Base-by-base conservation (phyloP, 2,329 filamentous ascomycete species). In the Sphaerostilbella broomeana region DNA sequence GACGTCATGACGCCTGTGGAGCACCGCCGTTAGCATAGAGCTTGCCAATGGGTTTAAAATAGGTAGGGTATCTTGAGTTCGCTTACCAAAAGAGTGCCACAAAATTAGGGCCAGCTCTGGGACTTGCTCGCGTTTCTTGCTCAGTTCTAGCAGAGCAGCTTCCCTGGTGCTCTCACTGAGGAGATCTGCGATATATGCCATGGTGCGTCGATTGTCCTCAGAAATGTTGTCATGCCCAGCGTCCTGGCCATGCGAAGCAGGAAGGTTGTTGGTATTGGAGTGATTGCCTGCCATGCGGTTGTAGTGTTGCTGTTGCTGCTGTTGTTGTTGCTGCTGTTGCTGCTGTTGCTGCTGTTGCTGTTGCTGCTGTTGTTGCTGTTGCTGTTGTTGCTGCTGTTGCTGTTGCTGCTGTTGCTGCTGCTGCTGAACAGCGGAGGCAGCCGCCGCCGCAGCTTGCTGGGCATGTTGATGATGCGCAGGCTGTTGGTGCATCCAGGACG, bases 91-190 rank as follows among this genome's bases (percentile, higher is more conserved):
- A 4, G 90, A 97, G 64, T 98, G 92, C 92, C 92, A 98, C 46
- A 98, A 72, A 46, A 98, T 95, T 54, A 98, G 70, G 32, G 92
- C 92, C 44, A 98, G 72, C 68, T 98, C 92, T 1, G 92, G 90
- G 12, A 98, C 92, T 64, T 97, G 92, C 65, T 98, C 92, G 42
- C 92, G 75, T 75, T 98, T 98, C 73, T 98, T 98, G 68, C 90
- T 97, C 36, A 98, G 74, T 64, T 98, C 92, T 56, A 98, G 74
- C 39, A 98, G 73, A 35, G 92, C 92, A 4, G 86, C 82, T 68
- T 97, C 92, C 47, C 92, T 78, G 19, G 88, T 89, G 53, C 75
- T 80, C 49, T 89, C 85, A 60, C 88, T 90, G 58, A 97, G 75
- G 42, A 95, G 73, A 60, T 95, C 89, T 39, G 89, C 86, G 48